Conservation (phyloP, 495 filamentous ascomycete genomes). For the Staphylotrichum tortipilum region DNA sequence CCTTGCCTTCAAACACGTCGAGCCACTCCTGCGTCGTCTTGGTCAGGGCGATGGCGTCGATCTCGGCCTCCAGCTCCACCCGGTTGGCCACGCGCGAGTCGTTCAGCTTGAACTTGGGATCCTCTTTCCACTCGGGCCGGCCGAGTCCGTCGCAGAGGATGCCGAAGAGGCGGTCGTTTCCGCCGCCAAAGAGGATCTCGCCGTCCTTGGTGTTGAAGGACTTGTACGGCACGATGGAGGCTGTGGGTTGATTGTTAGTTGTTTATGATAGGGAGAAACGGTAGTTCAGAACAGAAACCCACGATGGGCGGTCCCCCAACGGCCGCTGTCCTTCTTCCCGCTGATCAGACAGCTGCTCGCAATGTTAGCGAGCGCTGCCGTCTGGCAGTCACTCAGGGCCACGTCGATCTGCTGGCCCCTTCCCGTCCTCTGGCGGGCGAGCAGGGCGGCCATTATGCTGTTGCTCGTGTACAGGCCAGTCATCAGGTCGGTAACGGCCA, state of each 20-base stretch:
- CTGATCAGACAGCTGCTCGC: conserved; percentile 87
- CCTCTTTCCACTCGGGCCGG: conserved; percentile 68
- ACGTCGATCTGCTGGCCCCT: conserved; percentile 88
- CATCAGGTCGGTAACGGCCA: conserved; percentile 92
- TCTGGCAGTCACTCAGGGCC: conserved; percentile 84
- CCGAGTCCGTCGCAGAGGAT: conserved; percentile 73
- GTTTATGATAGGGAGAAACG: neutral
- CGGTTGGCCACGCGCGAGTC: conserved; percentile 74
- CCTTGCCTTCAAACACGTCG: conserved; percentile 74
- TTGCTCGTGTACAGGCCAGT: conserved; percentile 97
- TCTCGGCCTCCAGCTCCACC: conserved; percentile 61
- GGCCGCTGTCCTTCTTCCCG: conserved; percentile 74
- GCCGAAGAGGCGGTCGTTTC: conserved; percentile 86
- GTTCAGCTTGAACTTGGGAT: conserved; percentile 70
- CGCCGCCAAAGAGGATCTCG: conserved; percentile 84
- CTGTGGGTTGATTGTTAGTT: conserved; percentile 40
- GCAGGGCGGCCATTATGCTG: conserved; percentile 86
- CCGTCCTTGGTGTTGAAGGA: conserved; percentile 90
- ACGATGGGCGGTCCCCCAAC: conserved; percentile 97
- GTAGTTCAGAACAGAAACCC: conserved; percentile 27
- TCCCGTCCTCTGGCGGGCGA: conserved; percentile 50
- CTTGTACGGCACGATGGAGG: conserved; percentile 91
- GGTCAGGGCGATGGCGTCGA: conserved; percentile 62
- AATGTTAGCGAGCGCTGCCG: conserved; percentile 85
- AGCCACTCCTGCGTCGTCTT: conserved; percentile 90